phyloP scores from a whole-genome alignment of 2,329 filamentous ascomycete genomes.

The Pseudodiploospora longispora region DNA sequence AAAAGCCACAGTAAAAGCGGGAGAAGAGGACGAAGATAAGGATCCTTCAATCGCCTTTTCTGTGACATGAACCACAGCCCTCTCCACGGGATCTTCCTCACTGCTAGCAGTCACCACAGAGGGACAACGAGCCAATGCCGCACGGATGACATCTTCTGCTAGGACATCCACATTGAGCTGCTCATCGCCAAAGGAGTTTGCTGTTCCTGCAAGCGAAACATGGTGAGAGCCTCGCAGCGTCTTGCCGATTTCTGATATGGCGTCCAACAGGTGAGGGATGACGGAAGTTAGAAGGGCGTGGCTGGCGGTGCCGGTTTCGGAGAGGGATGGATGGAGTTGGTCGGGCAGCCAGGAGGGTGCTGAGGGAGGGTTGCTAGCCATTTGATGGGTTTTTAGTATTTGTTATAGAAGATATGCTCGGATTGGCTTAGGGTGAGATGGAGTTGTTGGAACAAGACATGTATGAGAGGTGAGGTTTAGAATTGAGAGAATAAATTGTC shows the following conservation, averaged over 20 bases:
- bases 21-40: slow-evolving; percentile 10
- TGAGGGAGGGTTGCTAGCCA: neutral
- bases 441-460: no score
- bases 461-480: no score
- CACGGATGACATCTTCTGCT: slow-evolving; percentile 41
- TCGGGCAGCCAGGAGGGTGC: neutral
- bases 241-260: slow-evolving; percentile 36
- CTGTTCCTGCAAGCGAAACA: slow-evolving; percentile 39
- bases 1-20: slow-evolving; percentile 52
- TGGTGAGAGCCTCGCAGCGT: slow-evolving; percentile 36
- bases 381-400: no score
- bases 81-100: slow-evolving; percentile 53
- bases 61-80: slow-evolving; percentile 15
- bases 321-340: neutral
- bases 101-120: slow-evolving; percentile 45
- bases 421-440: no score
- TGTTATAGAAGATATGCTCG: no score
- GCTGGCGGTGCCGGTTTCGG: slow-evolving; percentile 11
- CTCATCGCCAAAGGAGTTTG: slow-evolving; percentile 51
- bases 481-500: no score
- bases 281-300: slow-evolving; percentile 35
- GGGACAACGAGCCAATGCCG: slow-evolving; percentile 33
- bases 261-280: slow-evolving; percentile 38
- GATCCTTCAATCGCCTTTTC: neutral
- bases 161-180: slow-evolving; percentile 51